phyloP scores from a whole-genome alignment of 495 filamentous ascomycete genomes.

The Alectoria sarmentosa region DNA sequence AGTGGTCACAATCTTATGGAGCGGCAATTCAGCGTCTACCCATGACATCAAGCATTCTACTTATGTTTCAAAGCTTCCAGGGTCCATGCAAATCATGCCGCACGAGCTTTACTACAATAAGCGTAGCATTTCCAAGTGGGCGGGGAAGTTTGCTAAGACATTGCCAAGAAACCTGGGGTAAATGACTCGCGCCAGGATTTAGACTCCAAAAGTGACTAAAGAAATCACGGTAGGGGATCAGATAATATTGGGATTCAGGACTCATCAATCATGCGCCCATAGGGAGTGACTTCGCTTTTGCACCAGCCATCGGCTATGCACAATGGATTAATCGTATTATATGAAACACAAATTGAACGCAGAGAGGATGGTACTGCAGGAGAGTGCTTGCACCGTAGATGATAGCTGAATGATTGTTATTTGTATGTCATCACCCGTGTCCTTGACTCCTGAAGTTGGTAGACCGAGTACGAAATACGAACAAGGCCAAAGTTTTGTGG shows the following conservation, averaged over 20 bases:
- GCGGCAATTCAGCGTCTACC: not conserved
- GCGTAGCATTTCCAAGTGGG: not conserved
- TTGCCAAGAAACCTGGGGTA: conserved; percentile 2
- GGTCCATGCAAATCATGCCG: not conserved
- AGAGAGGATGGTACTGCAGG: not conserved
- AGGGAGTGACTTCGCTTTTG: conserved; percentile 1
- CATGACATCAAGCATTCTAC: not conserved
- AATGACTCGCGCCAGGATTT: too few relatives aligned
- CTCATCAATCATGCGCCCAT: conserved; percentile 12
- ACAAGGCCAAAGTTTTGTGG: too few relatives aligned
- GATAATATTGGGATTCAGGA: not conserved
- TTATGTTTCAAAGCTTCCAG: not conserved
- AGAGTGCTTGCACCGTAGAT: not conserved
- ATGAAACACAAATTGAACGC: not conserved
- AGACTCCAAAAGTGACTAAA: not conserved
- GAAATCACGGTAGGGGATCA: not conserved
- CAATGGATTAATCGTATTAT: not conserved
- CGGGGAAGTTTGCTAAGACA: not conserved
- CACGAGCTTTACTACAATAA: not conserved
- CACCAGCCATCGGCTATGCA: not conserved
- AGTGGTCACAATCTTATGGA: not conserved
- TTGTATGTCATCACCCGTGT: not conserved
- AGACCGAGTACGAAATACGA: not conserved
- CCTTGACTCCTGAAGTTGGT: not conserved
- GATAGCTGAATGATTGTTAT: too few relatives aligned